These are phyloP conservation scores for Candida sanyaensis DNA, from an alignment of 1,139 yeast genomes.

Conservation along the genomic window DNA sequence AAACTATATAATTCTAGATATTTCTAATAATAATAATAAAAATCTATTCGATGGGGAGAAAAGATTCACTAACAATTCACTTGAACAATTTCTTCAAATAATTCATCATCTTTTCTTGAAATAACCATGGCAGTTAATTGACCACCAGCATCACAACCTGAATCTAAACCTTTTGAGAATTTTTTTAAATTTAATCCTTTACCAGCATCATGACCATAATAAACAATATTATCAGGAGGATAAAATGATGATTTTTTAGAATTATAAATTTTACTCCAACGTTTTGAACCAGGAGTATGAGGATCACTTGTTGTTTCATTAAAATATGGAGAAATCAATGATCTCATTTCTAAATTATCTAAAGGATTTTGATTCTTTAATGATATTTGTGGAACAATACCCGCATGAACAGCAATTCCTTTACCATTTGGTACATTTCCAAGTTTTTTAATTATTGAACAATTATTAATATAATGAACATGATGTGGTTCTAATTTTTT, in stretches of 20 bases:
- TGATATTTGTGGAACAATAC: constrained; percentile 62
- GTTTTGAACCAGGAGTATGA: constrained; percentile 46
- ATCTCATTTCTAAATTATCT: constrained; percentile 63
- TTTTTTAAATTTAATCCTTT: constrained; percentile 67
- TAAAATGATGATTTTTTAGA: constrained; percentile 40
- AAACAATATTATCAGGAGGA: constrained; percentile 47
- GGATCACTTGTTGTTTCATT: constrained; percentile 56
- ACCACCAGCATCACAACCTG: constrained; percentile 80
- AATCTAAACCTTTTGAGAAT: constrained; percentile 77
- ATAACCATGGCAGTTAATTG: constrained; percentile 62
- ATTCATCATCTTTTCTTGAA: constrained; percentile 5
- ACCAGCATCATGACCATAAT: constrained; percentile 89
- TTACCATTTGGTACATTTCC: constrained; percentile 55
- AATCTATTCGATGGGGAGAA: too few relatives aligned
- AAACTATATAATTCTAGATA: too few relatives aligned
- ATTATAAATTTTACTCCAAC: constrained; percentile 71
- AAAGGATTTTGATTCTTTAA: constrained; percentile 63
- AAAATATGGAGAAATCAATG: constrained; percentile 58
- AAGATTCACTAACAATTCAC: constrained; percentile 12
- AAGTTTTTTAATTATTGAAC: constrained; percentile 63
- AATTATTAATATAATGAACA: constrained; percentile 54
- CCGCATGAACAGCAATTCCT: constrained; percentile 81
- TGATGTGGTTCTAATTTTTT: constrained; percentile 58
- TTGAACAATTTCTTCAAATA: constrained; percentile 12
- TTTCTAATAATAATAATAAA: too few relatives aligned